Base-by-base conservation (phyloP, 2,329 filamentous ascomycete species). In the Botrytis paeoniae region DNA sequence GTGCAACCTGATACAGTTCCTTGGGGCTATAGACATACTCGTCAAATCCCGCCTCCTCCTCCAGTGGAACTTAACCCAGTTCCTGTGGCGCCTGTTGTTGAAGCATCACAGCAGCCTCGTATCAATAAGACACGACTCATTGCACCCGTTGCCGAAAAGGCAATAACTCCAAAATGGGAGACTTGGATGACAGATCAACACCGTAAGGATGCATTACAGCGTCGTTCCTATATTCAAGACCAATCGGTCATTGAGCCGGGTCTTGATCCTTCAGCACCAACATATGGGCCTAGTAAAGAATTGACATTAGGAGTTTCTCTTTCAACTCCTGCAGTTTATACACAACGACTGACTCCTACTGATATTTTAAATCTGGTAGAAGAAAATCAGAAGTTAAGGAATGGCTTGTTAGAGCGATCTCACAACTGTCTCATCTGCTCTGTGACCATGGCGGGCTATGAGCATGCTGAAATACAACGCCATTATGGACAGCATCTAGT, bases 181-280 rank as follows among this genome's bases (percentile, higher is more conserved):
- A 62, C 69, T 18, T 78, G 75, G 75, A 74, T 74, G 71, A 72
- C 70, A 12, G 74, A 77, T 45, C 68, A 78, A 35, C 73, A 72
- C 37, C 75, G 72, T 43, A 70, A 74, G 60, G 75, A 78, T 62
- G 51, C 43, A 25, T 70, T 78, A 1, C 75, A 79, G 29, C 74
- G 73, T 18, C 51, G 73, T 69, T 77, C 77, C 3, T 79, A 75
- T 25, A 60, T 70, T 8, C 74, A 66, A 32, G 75, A 77, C 62
- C 75, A 78, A 68, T 77, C 75, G 7, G 77, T 77, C 25, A 74
- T 80, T 48, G 75, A 78, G 43, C 78, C 77, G 4, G 79, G 79
- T 10, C 75, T 76, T 41, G 71, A 73, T 22, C 76, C 76, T 7
- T 75, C 69, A 18, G 73, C 76, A 51, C 77, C 77, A 10, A 48